Evolutionary conservation across 179 eudicot species (phyloP).

Genomic region (Vitellaria paradoxa): DNA sequence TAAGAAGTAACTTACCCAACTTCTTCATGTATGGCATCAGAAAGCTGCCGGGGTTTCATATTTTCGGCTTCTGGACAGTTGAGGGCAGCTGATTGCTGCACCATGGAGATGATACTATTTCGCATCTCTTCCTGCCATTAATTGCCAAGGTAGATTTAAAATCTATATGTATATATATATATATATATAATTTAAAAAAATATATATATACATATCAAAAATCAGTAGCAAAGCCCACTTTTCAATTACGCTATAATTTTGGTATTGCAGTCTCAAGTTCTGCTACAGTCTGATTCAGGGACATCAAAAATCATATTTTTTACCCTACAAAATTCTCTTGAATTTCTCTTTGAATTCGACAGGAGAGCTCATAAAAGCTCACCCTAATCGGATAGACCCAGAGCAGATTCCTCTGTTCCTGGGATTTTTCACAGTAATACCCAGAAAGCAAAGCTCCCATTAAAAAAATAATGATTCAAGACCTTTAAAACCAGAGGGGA

Average conservation of each 20-base stretch:
- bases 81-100: conserved; percentile 70
- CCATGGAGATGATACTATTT: conserved; percentile 49
- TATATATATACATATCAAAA: too few relatives aligned
- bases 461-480: background rate
- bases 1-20: conserved; percentile 48
- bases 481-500: background rate
- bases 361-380: conserved; percentile 1
- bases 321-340: background rate
- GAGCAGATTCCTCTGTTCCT: background rate
- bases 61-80: conserved; percentile 68
- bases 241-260: background rate
- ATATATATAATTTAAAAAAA: too few relatives aligned
- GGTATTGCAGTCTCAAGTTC: background rate
- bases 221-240: background rate
- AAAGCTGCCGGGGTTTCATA: conserved; percentile 73
- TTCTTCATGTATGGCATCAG: conserved; percentile 88
- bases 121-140: conserved; percentile 73
- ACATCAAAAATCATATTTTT: background rate
- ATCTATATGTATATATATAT: too few relatives aligned
- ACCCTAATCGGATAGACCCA: background rate
- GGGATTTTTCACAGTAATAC: background rate
- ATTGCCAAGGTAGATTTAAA: background rate
- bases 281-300: background rate
- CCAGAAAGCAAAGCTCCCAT: background rate
- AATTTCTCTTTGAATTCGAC: background rate